These are phyloP conservation scores for Viridothelium virens DNA, from an alignment of 495 filamentous ascomycete species.

Conservation along the genomic window DNA sequence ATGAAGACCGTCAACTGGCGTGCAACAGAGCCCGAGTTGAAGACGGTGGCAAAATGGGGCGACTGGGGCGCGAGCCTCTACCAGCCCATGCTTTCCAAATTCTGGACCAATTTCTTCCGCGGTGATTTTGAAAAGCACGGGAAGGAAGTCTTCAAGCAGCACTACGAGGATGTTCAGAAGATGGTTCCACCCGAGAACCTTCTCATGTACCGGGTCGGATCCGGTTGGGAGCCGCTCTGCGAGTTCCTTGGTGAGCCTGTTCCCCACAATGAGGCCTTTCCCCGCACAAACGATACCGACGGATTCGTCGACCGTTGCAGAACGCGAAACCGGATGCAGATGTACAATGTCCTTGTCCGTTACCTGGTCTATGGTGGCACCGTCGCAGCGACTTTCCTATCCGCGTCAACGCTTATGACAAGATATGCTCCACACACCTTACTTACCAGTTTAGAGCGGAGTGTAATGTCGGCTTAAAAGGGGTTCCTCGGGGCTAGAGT, in stretches of 20 bases:
- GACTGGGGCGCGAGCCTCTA: slow-evolving; percentile 34
- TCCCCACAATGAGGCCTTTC: slow-evolving; percentile 45
- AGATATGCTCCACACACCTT: slow-evolving; percentile 6
- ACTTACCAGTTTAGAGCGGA: not conserved
- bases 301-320: slow-evolving; percentile 55
- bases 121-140: slow-evolving; percentile 34
- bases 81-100: slow-evolving; percentile 32
- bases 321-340: slow-evolving; percentile 52
- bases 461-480: not conserved
- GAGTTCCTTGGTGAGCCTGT: slow-evolving; percentile 55
- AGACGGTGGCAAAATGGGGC: slow-evolving; percentile 26
- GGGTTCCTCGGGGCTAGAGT: too few relatives aligned
- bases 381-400: slow-evolving; percentile 20
- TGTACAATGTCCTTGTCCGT: slow-evolving; percentile 51
- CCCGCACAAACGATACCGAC: slow-evolving; percentile 44
- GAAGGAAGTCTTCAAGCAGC: slow-evolving; percentile 26
- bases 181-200: slow-evolving; percentile 44
- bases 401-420: slow-evolving; percentile 2
- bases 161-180: slow-evolving; percentile 29
- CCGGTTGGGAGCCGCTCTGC: slow-evolving; percentile 62
- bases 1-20: slow-evolving; percentile 35
- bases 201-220: slow-evolving; percentile 56
- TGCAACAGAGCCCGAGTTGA: slow-evolving; percentile 31
- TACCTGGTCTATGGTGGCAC: slow-evolving; percentile 43
- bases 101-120: slow-evolving; percentile 30